Evolutionary conservation across 2,329 filamentous ascomycete species (phyloP).

Genomic region (Ophiostoma fasciatum): DNA sequence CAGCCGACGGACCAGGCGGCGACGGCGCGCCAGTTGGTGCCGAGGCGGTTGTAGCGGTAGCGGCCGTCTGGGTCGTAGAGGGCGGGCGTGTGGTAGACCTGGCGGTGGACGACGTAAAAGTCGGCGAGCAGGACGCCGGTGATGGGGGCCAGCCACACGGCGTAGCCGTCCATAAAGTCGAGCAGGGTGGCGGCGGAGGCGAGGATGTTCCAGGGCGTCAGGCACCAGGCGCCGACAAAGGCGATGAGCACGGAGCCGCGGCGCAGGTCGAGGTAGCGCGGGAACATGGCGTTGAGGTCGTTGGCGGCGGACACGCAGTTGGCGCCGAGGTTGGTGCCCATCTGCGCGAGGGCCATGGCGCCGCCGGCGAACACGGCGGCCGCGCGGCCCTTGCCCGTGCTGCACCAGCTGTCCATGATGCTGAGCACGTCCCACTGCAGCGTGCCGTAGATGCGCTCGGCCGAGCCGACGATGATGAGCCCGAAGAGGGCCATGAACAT

Average conservation of each 20-base stretch:
- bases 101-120: constrained; percentile 23
- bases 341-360: constrained; percentile 10
- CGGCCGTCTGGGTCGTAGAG: constrained; percentile 22
- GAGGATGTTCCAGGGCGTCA: constrained; percentile 13
- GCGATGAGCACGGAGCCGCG: constrained; percentile 14
- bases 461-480: constrained; percentile 24
- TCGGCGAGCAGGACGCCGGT: constrained; percentile 20
- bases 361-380: constrained; percentile 13
- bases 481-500: constrained; percentile 17
- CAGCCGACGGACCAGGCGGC: too few relatives aligned
- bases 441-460: constrained; percentile 19
- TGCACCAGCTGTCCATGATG: constrained; percentile 5
- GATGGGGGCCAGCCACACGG: constrained; percentile 14
- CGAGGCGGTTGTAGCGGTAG: constrained; percentile 16
- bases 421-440: constrained; percentile 11
- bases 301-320: constrained; percentile 23
- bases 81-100: constrained; percentile 20
- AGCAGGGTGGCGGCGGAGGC: constrained; percentile 9
- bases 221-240: constrained; percentile 14
- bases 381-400: constrained; percentile 4
- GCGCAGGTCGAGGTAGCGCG: constrained; percentile 22
- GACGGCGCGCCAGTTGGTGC: constrained; percentile 12
- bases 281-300: constrained; percentile 19
- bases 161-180: constrained; percentile 11
- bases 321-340: constrained; percentile 12